Conservation (phyloP, 2,329 filamentous ascomycete species). For the Dryadomyces sulphureus region DNA sequence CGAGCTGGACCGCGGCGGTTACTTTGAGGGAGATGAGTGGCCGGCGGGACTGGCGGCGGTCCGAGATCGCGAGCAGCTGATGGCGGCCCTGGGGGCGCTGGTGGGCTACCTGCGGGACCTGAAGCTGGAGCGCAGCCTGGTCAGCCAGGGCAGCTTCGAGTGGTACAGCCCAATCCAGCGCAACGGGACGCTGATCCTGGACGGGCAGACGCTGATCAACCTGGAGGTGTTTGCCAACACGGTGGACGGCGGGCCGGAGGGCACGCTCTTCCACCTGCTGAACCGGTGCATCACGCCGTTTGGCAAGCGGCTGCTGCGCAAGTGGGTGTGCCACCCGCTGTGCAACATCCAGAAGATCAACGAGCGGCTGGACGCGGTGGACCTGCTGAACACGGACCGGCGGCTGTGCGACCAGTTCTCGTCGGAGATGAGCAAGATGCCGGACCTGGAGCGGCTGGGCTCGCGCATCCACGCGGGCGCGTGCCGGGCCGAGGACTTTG, state of each 20-base stretch:
- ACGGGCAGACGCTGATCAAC: slow-evolving; percentile 93
- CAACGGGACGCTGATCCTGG: slow-evolving; percentile 81
- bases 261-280: slow-evolving; percentile 78
- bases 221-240: slow-evolving; percentile 95
- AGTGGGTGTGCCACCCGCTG: slow-evolving; percentile 94
- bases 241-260: slow-evolving; percentile 69
- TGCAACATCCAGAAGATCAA: slow-evolving; percentile 82
- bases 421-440: slow-evolving; percentile 76
- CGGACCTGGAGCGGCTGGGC: slow-evolving; percentile 84
- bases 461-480: slow-evolving; percentile 85
- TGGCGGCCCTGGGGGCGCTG: slow-evolving; percentile 83
- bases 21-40: slow-evolving; percentile 70
- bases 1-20: slow-evolving; percentile 65
- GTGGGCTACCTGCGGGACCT: slow-evolving; percentile 74
- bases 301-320: slow-evolving; percentile 86
- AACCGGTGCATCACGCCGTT: slow-evolving; percentile 95
- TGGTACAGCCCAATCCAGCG: slow-evolving; percentile 84
- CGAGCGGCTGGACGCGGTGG: slow-evolving; percentile 83
- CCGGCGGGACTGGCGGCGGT: slow-evolving; percentile 58
- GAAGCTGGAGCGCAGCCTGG: slow-evolving; percentile 74
- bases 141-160: slow-evolving; percentile 82
- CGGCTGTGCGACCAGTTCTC: slow-evolving; percentile 76
- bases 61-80: slow-evolving; percentile 63
- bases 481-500: slow-evolving; percentile 86
- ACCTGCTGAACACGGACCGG: slow-evolving; percentile 74